Percentiles rank a stretch among this genome's conserved stretches.
These are phyloP conservation scores for Lachnellula cervina DNA, from an alignment of 2,329 filamentous ascomycete species.

Conservation along the genomic window DNA sequence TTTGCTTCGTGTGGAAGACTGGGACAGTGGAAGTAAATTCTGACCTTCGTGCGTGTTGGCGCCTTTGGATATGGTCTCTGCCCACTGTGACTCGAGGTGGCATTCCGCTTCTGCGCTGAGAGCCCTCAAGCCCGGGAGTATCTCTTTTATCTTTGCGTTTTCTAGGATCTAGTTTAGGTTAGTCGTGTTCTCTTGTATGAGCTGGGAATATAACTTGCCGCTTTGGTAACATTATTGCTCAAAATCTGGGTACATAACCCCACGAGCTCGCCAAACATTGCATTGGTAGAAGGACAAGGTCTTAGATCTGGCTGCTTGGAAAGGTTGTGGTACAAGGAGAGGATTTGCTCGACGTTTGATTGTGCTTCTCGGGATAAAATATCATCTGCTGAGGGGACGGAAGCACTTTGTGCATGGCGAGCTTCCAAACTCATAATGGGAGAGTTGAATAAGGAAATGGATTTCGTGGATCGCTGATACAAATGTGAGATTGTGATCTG, in stretches of 20 bases:
- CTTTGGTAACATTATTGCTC: slow-evolving; percentile 18
- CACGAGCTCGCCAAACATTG: slow-evolving; percentile 35
- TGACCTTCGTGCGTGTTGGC: slow-evolving; percentile 16
- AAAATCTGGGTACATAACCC: slow-evolving; percentile 32
- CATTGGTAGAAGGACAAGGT: slow-evolving; percentile 33
- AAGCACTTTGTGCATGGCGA: background rate
- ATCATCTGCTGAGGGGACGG: background rate
- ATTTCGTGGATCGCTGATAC: background rate
- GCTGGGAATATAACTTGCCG: slow-evolving; percentile 16
- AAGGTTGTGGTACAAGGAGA: slow-evolving; percentile 5
- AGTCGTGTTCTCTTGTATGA: background rate
- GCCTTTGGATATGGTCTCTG: slow-evolving; percentile 30
- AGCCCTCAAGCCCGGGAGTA: slow-evolving; percentile 36
- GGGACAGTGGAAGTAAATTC: background rate
- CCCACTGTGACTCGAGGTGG: slow-evolving; percentile 42
- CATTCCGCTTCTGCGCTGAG: slow-evolving; percentile 43
- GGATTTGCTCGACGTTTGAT: background rate
- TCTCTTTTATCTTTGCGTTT: slow-evolving; percentile 28
- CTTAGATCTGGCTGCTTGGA: slow-evolving; percentile 20
- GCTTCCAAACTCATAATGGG: background rate
- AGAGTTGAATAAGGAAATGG: background rate
- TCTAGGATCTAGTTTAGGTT: slow-evolving; percentile 31
- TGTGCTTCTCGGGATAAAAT: background rate
- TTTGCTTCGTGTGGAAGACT: background rate
- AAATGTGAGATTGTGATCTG: background rate